Conservation (phyloP, 2,329 filamentous ascomycete species). For the Microsporum audouinii region DNA sequence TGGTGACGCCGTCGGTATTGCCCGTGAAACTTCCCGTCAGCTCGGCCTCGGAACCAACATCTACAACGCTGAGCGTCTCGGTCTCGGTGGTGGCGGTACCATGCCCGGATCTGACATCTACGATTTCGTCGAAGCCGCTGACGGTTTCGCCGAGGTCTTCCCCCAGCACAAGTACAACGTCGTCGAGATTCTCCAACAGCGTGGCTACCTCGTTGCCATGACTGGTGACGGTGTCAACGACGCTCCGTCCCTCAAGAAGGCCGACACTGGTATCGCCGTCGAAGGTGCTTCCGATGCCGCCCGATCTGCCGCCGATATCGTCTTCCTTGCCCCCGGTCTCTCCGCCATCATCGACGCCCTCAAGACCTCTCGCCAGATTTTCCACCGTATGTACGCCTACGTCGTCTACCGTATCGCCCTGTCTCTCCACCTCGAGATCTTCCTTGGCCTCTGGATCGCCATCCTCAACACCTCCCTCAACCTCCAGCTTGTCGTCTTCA, state of each 20-base stretch:
- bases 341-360: constrained; percentile 86
- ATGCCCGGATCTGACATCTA: constrained; percentile 91
- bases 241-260: constrained; percentile 83
- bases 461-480: constrained; percentile 76
- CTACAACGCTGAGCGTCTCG: constrained; percentile 85
- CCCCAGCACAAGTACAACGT: constrained; percentile 93
- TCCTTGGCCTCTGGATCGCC: constrained; percentile 82
- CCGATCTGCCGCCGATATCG: constrained; percentile 82
- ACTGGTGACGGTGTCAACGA: constrained; percentile 95
- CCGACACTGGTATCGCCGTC: constrained; percentile 91
- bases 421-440: constrained; percentile 83
- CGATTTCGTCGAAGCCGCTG: constrained; percentile 88
- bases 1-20: constrained; percentile 87
- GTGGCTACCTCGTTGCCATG: constrained; percentile 90
- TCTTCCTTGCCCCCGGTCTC: constrained; percentile 83
- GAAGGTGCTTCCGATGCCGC: constrained; percentile 86
- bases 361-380: constrained; percentile 88
- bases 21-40: constrained; percentile 80
- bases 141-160: constrained; percentile 91
- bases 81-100: constrained; percentile 78
- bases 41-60: constrained; percentile 86
- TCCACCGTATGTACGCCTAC: constrained; percentile 95
- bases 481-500: constrained; percentile 81
- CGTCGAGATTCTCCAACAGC: constrained; percentile 85
- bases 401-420: constrained; percentile 90